Evolutionary conservation across 768 basidiomycete genomes (phyloP).

Genomic region (Naganishia randhawae): DNA sequence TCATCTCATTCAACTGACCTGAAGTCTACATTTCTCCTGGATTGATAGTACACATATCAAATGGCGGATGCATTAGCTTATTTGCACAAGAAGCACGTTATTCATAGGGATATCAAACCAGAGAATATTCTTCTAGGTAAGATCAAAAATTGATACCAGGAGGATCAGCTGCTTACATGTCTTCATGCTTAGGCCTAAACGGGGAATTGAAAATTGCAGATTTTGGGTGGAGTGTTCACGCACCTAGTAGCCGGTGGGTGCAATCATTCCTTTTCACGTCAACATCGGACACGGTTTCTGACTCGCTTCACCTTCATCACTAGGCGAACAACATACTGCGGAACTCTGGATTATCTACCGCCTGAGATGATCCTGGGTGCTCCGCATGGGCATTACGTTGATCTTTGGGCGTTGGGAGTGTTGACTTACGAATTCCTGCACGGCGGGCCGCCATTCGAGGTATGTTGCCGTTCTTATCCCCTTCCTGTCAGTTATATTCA

Average conservation of each 20-base stretch:
- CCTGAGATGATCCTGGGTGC: slow-evolving; percentile 97
- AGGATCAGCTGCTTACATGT: not conserved
- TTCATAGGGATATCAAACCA: slow-evolving; percentile 98
- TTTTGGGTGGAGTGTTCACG: slow-evolving; percentile 80
- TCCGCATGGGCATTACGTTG: slow-evolving; percentile 84
- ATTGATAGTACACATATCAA: slow-evolving; percentile 83
- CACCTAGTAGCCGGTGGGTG: slow-evolving; percentile 40
- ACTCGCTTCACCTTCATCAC: not conserved
- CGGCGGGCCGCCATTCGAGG: slow-evolving; percentile 79
- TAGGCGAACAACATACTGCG: slow-evolving; percentile 78
- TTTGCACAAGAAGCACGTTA: slow-evolving; percentile 91
- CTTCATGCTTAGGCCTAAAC: slow-evolving; percentile 56
- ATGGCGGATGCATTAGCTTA: slow-evolving; percentile 95
- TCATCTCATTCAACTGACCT: not conserved
- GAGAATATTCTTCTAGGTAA: slow-evolving; percentile 76
- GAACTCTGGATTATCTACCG: slow-evolving; percentile 92
- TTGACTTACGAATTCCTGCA: slow-evolving; percentile 89
- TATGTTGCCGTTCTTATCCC: not conserved
- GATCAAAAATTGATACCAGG: not conserved
- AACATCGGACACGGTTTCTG: not conserved
- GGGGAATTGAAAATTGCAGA: slow-evolving; percentile 98
- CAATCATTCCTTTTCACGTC: not conserved
- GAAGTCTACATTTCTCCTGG: not conserved
- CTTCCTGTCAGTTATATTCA: not conserved
- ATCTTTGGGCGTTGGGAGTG: slow-evolving; percentile 96